A percentile compares a stretch with the other conserved stretches of the same genome.
These are phyloP conservation scores for Hibiscus tridactylites DNA, from an alignment of 345 rosid species.

Conservation along the genomic window DNA sequence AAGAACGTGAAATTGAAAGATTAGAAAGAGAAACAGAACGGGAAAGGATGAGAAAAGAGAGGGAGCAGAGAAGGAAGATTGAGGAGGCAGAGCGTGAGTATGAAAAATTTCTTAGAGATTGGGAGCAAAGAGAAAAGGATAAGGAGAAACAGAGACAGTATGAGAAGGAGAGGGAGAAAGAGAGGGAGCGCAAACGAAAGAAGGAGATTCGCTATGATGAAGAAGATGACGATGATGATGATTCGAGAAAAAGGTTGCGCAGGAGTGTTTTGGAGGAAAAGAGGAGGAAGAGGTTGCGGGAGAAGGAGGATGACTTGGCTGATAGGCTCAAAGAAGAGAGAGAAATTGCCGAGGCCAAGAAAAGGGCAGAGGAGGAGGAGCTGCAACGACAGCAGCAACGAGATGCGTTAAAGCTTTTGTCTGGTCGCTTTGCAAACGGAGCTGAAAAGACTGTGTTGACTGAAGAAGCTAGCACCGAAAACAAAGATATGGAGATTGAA, in stretches of 20 bases:
- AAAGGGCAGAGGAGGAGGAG: constrained; percentile 71
- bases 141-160: constrained; percentile 86
- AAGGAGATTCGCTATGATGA: constrained; percentile 78
- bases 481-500: constrained; percentile 29
- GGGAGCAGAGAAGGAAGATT: constrained; percentile 84
- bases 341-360: constrained; percentile 77
- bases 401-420: constrained; percentile 49
- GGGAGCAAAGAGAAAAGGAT: constrained; percentile 93
- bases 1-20: constrained; percentile 82
- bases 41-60: constrained; percentile 78
- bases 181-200: constrained; percentile 79
- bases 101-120: constrained; percentile 80
- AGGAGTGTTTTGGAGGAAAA: constrained; percentile 66
- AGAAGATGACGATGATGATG: constrained; percentile 77
- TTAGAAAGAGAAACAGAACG: constrained; percentile 88
- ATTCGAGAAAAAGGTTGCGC: constrained; percentile 78
- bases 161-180: constrained; percentile 91
- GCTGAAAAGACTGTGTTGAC: constrained; percentile 23
- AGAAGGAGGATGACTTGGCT: constrained; percentile 77
- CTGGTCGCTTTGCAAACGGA: constrained; percentile 38
- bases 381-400: constrained; percentile 42
- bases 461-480: constrained; percentile 33
- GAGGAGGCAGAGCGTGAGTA: constrained; percentile 91
- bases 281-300: constrained; percentile 62
- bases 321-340: constrained; percentile 74